phyloP scores from a whole-genome alignment of 1,139 yeast species.

The Pichia cactophila region DNA sequence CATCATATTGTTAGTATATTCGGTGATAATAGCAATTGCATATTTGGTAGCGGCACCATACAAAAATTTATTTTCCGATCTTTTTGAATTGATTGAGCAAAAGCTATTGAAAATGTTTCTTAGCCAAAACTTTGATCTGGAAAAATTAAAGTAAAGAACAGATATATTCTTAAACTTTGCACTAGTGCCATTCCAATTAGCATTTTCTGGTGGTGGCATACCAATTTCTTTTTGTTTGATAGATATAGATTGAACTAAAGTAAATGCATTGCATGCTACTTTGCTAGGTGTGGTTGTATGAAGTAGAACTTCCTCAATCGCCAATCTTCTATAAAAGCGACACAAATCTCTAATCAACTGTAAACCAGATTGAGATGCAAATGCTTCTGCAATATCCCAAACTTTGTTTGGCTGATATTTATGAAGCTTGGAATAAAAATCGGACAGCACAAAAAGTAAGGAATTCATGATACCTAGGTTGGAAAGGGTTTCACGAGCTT shows the following conservation, averaged over 20 bases:
- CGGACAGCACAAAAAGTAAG: conserved; percentile 33
- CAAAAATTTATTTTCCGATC: conserved; percentile 33
- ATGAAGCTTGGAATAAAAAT: conserved; percentile 47
- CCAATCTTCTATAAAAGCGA: conserved; percentile 39
- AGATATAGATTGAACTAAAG: conserved; percentile 22
- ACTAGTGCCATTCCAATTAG: conserved; percentile 36
- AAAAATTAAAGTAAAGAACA: conserved; percentile 45
- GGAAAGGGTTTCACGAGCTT: conserved; percentile 23
- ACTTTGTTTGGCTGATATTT: conserved; percentile 41
- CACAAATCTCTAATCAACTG: conserved; percentile 34
- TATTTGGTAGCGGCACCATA: conserved; percentile 32
- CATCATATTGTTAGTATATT: conserved; percentile 28
- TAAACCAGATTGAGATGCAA: conserved; percentile 35
- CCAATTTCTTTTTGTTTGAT: conserved; percentile 33
- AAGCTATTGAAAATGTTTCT: conserved; percentile 35
- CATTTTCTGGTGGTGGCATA: conserved; percentile 28
- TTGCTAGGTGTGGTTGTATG: conserved; percentile 41
- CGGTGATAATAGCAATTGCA: conserved; percentile 36
- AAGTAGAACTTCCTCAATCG: conserved; percentile 50
- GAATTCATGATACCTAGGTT: conserved; percentile 28
- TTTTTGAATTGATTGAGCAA: conserved; percentile 33
- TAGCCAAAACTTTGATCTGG: conserved; percentile 44
- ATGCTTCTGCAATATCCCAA: conserved; percentile 38
- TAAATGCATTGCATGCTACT: conserved; percentile 31
- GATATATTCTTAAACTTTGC: conserved; percentile 56